A percentile compares a stretch with the other conserved stretches of the same genome.
phyloP scores from a whole-genome alignment of 257 asterid genomes.

The Solanum chmielewskii region DNA sequence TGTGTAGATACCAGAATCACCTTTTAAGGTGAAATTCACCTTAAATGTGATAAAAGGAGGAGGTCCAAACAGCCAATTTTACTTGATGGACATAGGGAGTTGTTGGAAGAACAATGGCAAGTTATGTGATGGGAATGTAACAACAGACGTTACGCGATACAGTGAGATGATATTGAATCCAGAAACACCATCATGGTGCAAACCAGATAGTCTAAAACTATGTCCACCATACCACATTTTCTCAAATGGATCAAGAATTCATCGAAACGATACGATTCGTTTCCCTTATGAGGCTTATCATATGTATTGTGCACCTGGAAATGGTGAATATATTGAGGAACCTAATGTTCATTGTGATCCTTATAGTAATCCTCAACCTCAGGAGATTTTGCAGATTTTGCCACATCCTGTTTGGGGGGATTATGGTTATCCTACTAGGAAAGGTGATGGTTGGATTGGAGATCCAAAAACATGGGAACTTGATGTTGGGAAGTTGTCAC shows the following conservation, averaged over 20 bases:
- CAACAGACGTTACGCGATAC: conserved; percentile 67
- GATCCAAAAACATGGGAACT: conserved; percentile 69
- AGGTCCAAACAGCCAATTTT: conserved; percentile 68
- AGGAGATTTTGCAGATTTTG: conserved; percentile 67
- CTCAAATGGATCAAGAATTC: conserved; percentile 45
- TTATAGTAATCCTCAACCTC: conserved; percentile 79
- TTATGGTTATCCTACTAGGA: conserved; percentile 60
- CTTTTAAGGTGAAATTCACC: conserved; percentile 66
- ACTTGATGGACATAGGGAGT: conserved; percentile 81
- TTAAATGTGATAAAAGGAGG: conserved; percentile 63
- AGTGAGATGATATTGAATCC: conserved; percentile 79
- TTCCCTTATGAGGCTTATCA: conserved; percentile 79
- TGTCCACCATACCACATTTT: conserved; percentile 78
- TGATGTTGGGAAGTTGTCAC: conserved; percentile 54
- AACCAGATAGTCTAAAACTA: conserved; percentile 12
- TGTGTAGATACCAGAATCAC: conserved; percentile 72
- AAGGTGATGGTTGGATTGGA: conserved; percentile 82
- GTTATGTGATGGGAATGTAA: conserved; percentile 62
- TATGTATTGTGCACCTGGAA: conserved; percentile 69
- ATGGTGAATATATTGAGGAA: conserved; percentile 26
- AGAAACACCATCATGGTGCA: conserved; percentile 58
- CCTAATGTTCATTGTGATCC: conserved; percentile 61
- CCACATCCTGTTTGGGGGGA: conserved; percentile 85
- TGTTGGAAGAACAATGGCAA: conserved; percentile 88
- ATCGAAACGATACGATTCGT: conserved; percentile 32